Evolutionary conservation across 2,329 filamentous ascomycete species (phyloP).

Genomic region (Penicillium corylophilum): DNA sequence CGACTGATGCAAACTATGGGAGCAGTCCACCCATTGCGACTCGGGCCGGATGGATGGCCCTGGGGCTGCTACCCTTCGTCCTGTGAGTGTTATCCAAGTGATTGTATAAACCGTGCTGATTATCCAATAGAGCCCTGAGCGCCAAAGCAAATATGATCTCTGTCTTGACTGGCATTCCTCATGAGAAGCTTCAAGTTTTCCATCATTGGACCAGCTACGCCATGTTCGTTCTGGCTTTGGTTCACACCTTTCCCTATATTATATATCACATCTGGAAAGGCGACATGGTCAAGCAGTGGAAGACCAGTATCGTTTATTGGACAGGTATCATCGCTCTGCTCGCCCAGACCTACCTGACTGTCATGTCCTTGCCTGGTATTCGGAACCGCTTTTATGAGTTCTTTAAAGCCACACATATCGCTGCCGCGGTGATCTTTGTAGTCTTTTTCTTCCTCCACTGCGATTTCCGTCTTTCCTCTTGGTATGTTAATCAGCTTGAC

Average conservation of each 20-base stretch:
- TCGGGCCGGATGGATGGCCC: conserved; percentile 53
- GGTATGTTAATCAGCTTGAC: conserved; percentile 30
- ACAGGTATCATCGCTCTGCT: conserved; percentile 57
- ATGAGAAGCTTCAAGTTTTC: conserved; percentile 57
- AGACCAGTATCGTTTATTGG: conserved; percentile 51
- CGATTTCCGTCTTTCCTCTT: conserved; percentile 53
- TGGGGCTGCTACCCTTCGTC: conserved; percentile 54
- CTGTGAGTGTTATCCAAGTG: conserved; percentile 30
- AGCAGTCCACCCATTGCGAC: conserved; percentile 56
- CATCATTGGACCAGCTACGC: conserved; percentile 57
- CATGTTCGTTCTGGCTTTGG: conserved; percentile 56
- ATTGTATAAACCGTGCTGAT: not conserved
- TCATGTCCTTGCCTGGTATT: conserved; percentile 53
- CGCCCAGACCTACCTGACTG: conserved; percentile 55
- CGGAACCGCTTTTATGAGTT: conserved; percentile 57
- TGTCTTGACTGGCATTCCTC: conserved; percentile 54
- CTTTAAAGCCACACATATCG: conserved; percentile 57
- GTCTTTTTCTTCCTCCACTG: conserved; percentile 61
- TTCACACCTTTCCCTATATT: conserved; percentile 63
- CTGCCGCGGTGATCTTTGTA: conserved; percentile 53
- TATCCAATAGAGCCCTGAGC: conserved; percentile 41
- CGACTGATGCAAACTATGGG: conserved; percentile 48
- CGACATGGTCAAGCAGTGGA: conserved; percentile 50
- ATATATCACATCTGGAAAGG: conserved; percentile 51
- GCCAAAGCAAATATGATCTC: conserved; percentile 60